phyloP scores from a whole-genome alignment of 1,139 yeast species.

The Candida sanyaensis region DNA sequence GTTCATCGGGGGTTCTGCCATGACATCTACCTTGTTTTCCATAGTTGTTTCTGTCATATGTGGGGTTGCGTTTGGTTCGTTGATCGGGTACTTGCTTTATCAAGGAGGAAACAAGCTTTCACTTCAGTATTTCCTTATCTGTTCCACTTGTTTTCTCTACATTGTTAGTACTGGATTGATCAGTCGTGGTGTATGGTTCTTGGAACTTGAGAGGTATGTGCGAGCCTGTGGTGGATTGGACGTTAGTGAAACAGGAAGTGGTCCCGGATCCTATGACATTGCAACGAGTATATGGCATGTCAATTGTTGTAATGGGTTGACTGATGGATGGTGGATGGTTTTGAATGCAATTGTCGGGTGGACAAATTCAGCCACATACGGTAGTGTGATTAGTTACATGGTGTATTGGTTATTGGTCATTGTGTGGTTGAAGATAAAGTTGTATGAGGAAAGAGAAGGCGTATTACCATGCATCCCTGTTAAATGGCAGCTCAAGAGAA shows the following conservation, averaged over 20 bases:
- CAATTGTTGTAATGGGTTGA: constrained; percentile 91
- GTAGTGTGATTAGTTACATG: constrained; percentile 79
- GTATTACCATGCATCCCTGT: constrained; percentile 61
- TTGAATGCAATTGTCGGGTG: constrained; percentile 92
- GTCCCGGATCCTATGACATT: constrained; percentile 93
- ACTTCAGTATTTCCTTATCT: constrained; percentile 41
- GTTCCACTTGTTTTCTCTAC: constrained; percentile 45
- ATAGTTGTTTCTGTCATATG: constrained; percentile 40
- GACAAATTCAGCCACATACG: constrained; percentile 94
- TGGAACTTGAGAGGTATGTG: constrained; percentile 71
- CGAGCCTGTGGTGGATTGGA: constrained; percentile 77
- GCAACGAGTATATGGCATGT: constrained; percentile 88
- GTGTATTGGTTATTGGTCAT: constrained; percentile 74
- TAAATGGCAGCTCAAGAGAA: constrained; percentile 57
- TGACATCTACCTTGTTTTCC: constrained; percentile 39
- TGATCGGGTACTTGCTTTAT: constrained; percentile 39
- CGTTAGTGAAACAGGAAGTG: constrained; percentile 85
- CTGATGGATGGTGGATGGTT: constrained; percentile 91
- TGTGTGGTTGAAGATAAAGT: constrained; percentile 47
- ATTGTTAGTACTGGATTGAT: constrained; percentile 47
- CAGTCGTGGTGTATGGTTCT: constrained; percentile 81
- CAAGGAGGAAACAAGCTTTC: constrained; percentile 45
- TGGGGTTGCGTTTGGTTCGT: constrained; percentile 37
- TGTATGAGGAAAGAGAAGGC: constrained; percentile 66
- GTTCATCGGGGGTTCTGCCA: constrained; percentile 50